phyloP scores from a whole-genome alignment of 148 eudicot species.

The Vaccinium vitisidaea region DNA sequence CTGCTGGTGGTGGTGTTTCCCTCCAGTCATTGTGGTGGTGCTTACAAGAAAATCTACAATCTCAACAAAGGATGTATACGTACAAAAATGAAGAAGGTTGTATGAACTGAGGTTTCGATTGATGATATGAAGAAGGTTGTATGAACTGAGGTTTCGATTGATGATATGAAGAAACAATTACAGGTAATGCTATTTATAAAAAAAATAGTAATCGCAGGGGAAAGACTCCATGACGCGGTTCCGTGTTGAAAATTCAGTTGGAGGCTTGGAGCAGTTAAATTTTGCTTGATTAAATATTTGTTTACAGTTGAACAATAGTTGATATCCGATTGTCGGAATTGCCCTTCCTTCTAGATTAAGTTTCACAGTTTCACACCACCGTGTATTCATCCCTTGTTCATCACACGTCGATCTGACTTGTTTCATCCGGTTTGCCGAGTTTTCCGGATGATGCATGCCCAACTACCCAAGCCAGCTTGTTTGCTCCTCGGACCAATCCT shows the following conservation, averaged over 20 bases:
- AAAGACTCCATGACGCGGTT: background rate
- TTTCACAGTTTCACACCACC: background rate
- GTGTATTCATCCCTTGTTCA: background rate
- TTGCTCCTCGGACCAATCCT: no score
- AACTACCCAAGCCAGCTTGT: no score
- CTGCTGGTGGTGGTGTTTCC: slow-evolving; percentile 18
- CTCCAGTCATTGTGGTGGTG: slow-evolving; percentile 15
- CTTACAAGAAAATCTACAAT: background rate
- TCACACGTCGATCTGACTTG: background rate
- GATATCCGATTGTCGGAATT: background rate
- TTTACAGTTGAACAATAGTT: background rate
- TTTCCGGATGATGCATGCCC: no score
- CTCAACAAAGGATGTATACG: no score
- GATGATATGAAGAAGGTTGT: background rate
- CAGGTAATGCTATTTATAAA: background rate
- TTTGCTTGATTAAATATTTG: background rate
- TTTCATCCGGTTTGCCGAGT: no score
- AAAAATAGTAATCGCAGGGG: background rate
- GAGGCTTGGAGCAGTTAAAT: no score
- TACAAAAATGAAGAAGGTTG: background rate
- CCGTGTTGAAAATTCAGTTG: background rate
- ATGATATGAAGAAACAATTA: background rate
- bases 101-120: no score
- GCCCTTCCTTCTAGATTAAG: background rate
- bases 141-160: background rate